Conservation (phyloP, 441 rosid genomes). For the Populus trichocarpa region DNA sequence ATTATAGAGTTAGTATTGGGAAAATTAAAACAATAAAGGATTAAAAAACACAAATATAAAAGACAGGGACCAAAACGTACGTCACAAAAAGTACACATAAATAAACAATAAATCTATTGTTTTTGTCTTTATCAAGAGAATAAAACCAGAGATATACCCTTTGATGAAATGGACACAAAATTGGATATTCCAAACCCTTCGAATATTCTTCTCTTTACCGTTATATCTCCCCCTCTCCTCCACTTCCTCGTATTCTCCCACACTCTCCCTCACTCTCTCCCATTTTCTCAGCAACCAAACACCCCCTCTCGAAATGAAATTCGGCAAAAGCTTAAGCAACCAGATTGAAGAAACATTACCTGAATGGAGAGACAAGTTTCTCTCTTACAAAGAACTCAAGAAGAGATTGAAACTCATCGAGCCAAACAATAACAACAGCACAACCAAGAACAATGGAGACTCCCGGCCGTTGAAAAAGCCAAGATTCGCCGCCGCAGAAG, state of each 20-base stretch:
- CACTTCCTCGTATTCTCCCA: neutral
- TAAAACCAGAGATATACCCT: slow-evolving; percentile 44
- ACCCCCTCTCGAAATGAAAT: slow-evolving; percentile 51
- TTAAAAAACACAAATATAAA: neutral
- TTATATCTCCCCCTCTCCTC: slow-evolving; percentile 27
- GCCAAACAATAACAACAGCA: slow-evolving; percentile 28
- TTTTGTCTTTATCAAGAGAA: slow-evolving; percentile 10
- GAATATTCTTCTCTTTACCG: slow-evolving; percentile 54
- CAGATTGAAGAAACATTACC: slow-evolving; percentile 82
- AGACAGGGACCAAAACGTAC: neutral
- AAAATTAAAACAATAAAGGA: neutral
- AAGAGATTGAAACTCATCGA: slow-evolving; percentile 69
- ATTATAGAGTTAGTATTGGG: neutral
- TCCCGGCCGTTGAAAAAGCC: slow-evolving; percentile 42
- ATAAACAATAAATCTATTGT: neutral
- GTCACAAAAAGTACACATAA: neutral
- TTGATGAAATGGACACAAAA: neutral
- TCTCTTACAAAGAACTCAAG: slow-evolving; percentile 80
- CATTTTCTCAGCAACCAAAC: neutral
- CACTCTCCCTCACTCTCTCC: neutral
- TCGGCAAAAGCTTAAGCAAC: slow-evolving; percentile 84
- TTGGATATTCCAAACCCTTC: slow-evolving; percentile 49
- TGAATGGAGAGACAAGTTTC: slow-evolving; percentile 83
- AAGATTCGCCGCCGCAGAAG: slow-evolving; percentile 29
- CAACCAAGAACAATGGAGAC: slow-evolving; percentile 7